A percentile compares a stretch with the other conserved stretches of the same genome.
These are phyloP conservation scores for Plectosphaerella sp. DNA, from an alignment of 2,329 filamentous ascomycete species.

Conservation along the genomic window DNA sequence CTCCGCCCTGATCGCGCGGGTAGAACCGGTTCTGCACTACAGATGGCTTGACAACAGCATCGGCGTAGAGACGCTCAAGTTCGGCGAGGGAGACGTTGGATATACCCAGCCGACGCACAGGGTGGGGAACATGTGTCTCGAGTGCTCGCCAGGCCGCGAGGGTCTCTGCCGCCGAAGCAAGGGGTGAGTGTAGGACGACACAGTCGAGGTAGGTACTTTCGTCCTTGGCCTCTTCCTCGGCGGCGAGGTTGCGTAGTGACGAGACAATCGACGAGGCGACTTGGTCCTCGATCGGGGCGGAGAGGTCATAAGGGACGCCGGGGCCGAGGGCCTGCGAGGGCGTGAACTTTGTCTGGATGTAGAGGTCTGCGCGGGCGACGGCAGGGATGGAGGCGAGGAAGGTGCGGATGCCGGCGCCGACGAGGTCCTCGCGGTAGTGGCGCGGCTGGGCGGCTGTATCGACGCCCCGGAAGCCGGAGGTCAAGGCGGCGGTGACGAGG, in stretches of 20 bases:
- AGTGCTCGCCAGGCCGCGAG: slow-evolving; percentile 63
- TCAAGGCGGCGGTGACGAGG: slow-evolving; percentile 65
- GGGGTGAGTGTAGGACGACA: slow-evolving; percentile 67
- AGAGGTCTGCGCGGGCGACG: slow-evolving; percentile 27
- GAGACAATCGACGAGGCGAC: slow-evolving; percentile 62
- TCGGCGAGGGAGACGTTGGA: slow-evolving; percentile 64
- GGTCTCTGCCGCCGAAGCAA: slow-evolving; percentile 40
- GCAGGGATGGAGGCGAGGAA: slow-evolving; percentile 9
- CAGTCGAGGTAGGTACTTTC: slow-evolving; percentile 57
- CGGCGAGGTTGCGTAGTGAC: slow-evolving; percentile 60
- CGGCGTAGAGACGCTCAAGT: slow-evolving; percentile 45
- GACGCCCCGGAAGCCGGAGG: slow-evolving; percentile 65
- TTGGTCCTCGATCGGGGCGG: slow-evolving; percentile 56
- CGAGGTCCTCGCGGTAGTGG: slow-evolving; percentile 71
- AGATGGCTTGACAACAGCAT: slow-evolving; percentile 36
- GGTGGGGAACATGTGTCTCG: slow-evolving; percentile 53
- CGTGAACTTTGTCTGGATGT: slow-evolving; percentile 77
- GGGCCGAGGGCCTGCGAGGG: slow-evolving; percentile 47
- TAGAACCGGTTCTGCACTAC: slow-evolving; percentile 78
- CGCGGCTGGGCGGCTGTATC: slow-evolving; percentile 77
- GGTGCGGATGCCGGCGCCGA: slow-evolving; percentile 59
- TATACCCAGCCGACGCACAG: slow-evolving; percentile 66
- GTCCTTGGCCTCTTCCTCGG: slow-evolving; percentile 5
- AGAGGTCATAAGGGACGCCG: slow-evolving; percentile 58
- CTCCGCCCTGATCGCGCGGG: slow-evolving; percentile 16